These are phyloP conservation scores for Helicostylum pulchrum DNA, from an alignment of 192 early-diverging fungal species.

Conservation along the genomic window DNA sequence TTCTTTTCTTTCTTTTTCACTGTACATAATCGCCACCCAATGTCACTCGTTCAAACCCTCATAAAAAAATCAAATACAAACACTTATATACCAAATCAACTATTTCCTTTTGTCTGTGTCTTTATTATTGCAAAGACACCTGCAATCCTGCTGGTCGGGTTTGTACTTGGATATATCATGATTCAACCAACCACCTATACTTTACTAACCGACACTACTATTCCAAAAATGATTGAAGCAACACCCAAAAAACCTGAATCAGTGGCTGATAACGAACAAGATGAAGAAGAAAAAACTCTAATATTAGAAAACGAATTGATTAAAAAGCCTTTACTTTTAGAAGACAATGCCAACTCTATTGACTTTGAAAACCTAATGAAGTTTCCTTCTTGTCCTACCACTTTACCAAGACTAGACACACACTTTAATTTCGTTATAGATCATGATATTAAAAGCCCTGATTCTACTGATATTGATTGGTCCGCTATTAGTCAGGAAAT, in stretches of 20 bases:
- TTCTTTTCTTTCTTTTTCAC: no score
- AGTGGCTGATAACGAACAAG: background rate
- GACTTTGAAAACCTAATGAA: background rate
- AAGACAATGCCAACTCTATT: background rate
- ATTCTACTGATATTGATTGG: background rate
- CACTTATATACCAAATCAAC: background rate
- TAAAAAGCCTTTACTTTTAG: no score
- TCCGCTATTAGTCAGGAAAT: background rate
- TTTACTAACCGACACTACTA: no score
- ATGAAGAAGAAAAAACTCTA: background rate
- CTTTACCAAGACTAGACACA: constrained; percentile 1
- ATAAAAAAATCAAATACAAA: no score
- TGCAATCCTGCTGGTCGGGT: background rate
- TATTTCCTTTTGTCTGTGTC: background rate
- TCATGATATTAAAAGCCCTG: background rate
- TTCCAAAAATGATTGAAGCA: no score
- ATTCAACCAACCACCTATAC: background rate
- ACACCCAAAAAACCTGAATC: no score
- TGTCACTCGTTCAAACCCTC: no score
- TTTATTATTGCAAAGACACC: constrained; percentile 2
- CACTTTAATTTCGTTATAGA: constrained; percentile 4
- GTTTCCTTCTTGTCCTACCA: constrained; percentile 10
- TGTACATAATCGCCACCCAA: no score
- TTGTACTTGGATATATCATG: background rate
- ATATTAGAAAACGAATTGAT: no score